Base-by-base conservation (phyloP, 305 asterid species). In the Andrographis paniculata region DNA sequence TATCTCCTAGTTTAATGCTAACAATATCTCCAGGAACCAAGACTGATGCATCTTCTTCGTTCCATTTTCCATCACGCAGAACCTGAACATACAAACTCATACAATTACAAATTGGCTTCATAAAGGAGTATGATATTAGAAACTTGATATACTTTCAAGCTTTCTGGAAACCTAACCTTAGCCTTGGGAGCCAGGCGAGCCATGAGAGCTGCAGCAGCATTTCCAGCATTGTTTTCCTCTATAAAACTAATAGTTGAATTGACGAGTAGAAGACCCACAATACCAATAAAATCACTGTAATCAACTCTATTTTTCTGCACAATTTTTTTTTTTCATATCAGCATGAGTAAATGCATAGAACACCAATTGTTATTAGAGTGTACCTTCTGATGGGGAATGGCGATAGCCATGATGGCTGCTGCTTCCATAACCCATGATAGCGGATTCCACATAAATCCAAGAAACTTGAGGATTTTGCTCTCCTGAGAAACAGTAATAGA, bases 381-480 rank as follows among this genome's bases (percentile, higher is more conserved):
- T 62, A 77, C 86, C 70, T 64, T 74, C 23, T 78, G 73, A 6
- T 67, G 79, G 20, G 86, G 76, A 58, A 77, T 74, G 52, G 58
- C 68, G 43, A 77, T 67, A 42, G 82, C 82, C 69, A 77, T 64
- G 50, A 77, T 19, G 16, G 86, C 79, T 20, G 86, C 86, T 11
- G 77, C 82, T 71, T 77, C 79, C 86, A 77, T 74, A 36, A 77
- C 86, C 86, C 82, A 74, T 17, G 86, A 77, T 18, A 77, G 64
- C 23, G 86, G 82, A 42, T 77, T 77, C 82, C 86, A 77, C 86
- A 77, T 77, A 52, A 77, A 77, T 16, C 82, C 82, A 51, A 74
- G 59, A 62, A 77, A 74, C 61, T 77, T 77, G 48, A 71, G 64
- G 15, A 77, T 55, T 68, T 77, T 77, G 50, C 64, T 77, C 53